Base-by-base conservation (phyloP, 2,329 filamentous ascomycete genomes). In the Blastomyces silverae region DNA sequence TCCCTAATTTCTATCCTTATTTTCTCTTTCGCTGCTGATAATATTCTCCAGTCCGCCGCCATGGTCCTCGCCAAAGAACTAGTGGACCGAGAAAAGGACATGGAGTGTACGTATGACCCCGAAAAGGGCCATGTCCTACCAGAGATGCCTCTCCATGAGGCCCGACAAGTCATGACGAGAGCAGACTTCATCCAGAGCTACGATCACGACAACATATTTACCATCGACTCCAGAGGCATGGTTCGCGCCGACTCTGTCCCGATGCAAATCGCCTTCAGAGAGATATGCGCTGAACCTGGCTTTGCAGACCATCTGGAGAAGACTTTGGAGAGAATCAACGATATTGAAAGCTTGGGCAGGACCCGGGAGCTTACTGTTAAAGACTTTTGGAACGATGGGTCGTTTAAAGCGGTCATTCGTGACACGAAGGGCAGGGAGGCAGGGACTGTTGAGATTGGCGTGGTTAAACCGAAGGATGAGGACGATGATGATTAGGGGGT, bases 361-460 rank as follows among this genome's bases (percentile, higher is more conserved):
- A 99, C 94, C n/a, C 87, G 93, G 67, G 94, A 99, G 78, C 76
- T 99, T 62, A 95, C 96, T 0, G 90, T 96, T 69, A 99, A 99
- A 80, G 94, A 97, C 76, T 81, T 97, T 50, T 93, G 94, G 72
- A 81, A 92, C 42, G 87, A 90, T 15, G 92, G 92, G 1, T 89
- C 88, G 75, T 97, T 96, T 73, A 83, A 86, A 67, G 83, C 93
- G 67, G 76, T 78, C 53, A 79, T 80, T 67, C 73, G 73, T 64
- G 79, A 84, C 71, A 71, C 72, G 58, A 80, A 77, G 67, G 83
- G 82, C 20, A 75, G 75, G 44, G 76, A 80, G 68, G 78, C 75
- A 50, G 80, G 81, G 10, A 77, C 77, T 7, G 74, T 82, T 52
- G 80, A 81, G 62, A 81, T 84, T 64, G 76, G 78, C 39, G 78